Evolutionary conservation across 257 asterid species (phyloP), one percentile per base, ranked within the genome.

Genomic region (Vinca minor): DNA sequence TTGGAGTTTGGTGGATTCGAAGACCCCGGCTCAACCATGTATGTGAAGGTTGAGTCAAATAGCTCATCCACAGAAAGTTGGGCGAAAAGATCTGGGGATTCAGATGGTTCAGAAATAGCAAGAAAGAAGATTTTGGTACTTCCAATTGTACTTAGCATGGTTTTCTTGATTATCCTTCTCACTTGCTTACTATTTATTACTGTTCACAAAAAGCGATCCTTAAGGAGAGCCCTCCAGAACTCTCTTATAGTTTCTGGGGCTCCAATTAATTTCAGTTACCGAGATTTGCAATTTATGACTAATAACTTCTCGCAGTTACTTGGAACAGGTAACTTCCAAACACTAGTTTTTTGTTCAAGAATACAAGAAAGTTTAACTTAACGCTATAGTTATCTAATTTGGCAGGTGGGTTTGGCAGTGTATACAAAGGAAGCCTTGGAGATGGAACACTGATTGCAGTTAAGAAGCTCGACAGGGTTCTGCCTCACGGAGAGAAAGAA

Each of bases 391-490:
- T 62, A 57, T 28, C 45, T 59, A 57, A 23, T 71, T 56, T 79
- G 66, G 69, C 79, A 89, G 97, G 97, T 78, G 97, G 96, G 72
- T 90, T 90, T 69, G 96, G 97, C 32, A 82, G 89, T 20, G 96
- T 90, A 42, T 90, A 81, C 80, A 87, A 85, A 73, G 97, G 96
- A 73, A 75, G 76, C 66, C 75, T 91, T 13, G 82, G 80, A 28
- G 91, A 91, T 23, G 96, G 93, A 45, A 82, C 95, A 0, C 62
- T 78, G 69, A 80, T 91, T 26, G 97, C 95, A 14, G 97, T 91
- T 35, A 91, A 91, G 75, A 91, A 81, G 83, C 96, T 87, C 3
- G 97, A 86, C 72, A 79, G 84, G 71, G 69, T 90, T 63, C 74
- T 90, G 49, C 96, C 97, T 4, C 96, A 87, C 45, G 97, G 96